A percentile compares a stretch with the other conserved stretches of the same genome.
Evolutionary conservation across 2,329 filamentous ascomycete genomes (phyloP).

Genomic region (Sporothrix globosa): DNA sequence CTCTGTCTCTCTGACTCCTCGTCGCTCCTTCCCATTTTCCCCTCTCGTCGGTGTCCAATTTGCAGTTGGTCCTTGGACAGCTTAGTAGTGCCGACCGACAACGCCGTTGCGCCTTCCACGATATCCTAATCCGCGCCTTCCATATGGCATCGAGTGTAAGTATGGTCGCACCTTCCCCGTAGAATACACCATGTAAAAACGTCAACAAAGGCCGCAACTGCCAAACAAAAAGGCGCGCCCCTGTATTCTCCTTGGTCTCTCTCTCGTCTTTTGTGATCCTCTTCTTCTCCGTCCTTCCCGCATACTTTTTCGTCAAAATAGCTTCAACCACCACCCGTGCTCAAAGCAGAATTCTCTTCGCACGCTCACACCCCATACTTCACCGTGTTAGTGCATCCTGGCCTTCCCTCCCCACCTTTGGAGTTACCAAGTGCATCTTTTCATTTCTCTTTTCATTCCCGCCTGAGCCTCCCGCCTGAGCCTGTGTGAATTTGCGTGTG

Average conservation of each 20-base stretch:
- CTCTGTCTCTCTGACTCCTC: not conserved
- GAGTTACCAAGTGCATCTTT: not conserved
- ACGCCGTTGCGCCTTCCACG: not conserved
- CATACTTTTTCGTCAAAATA: constrained; percentile 26
- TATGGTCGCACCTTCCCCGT: constrained; percentile 18
- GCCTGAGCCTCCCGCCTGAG: not conserved
- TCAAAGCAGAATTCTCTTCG: not conserved
- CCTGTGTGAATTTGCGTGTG: too few species aligned
- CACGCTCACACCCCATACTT: constrained; percentile 6
- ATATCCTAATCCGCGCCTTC: not conserved
- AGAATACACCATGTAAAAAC: not conserved
- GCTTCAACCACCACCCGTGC: constrained; percentile 19
- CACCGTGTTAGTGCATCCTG: constrained; percentile 20
- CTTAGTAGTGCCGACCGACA: not conserved
- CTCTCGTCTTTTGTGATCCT: constrained; percentile 1
- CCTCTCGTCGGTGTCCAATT: not conserved
- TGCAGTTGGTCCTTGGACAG: not conserved
- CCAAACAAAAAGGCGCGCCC: too few species aligned
- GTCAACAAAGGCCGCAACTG: not conserved
- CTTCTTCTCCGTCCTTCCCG: constrained; percentile 7
- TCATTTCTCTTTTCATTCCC: not conserved
- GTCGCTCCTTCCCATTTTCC: not conserved
- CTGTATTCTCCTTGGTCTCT: not conserved
- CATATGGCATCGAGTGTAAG: not conserved
- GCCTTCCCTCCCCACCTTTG: constrained; percentile 15